Evolutionary conservation across 345 rosid species (phyloP).

Genomic region (Sonneratia caseolaris): DNA sequence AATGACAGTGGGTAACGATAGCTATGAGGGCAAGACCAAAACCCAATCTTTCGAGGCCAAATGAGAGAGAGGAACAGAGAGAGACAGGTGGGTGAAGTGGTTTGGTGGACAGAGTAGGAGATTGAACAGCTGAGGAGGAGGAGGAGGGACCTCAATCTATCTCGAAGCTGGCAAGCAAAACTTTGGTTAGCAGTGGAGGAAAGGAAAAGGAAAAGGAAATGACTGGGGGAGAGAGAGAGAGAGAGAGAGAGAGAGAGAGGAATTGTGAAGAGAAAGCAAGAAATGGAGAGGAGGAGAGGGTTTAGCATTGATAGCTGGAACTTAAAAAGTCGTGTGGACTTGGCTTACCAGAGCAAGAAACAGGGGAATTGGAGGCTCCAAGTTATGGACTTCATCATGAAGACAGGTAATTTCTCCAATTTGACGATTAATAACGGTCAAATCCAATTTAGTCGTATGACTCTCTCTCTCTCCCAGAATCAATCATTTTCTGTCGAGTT

Average conservation of each 20-base stretch:
- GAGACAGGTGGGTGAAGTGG: conserved; percentile 29
- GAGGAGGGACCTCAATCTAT: conserved; percentile 9
- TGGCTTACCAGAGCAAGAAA: background rate
- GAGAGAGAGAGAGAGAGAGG: conserved; percentile 15
- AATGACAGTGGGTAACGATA: conserved; percentile 10
- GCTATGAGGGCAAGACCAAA: conserved; percentile 28
- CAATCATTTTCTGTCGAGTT: too few relatives aligned
- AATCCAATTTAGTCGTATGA: too few relatives aligned
- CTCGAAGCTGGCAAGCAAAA: conserved; percentile 51
- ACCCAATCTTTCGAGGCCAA: conserved; percentile 15
- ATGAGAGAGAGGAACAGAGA: too few relatives aligned
- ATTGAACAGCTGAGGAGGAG: too few relatives aligned
- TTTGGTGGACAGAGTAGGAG: conserved; percentile 29
- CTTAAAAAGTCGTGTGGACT: background rate
- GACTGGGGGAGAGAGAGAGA: conserved; percentile 13
- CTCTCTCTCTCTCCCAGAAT: too few relatives aligned
- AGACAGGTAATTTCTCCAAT: background rate
- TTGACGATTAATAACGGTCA: background rate
- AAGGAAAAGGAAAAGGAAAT: conserved; percentile 21
- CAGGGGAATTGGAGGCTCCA: background rate
- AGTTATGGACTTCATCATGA: background rate
- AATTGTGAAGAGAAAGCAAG: conserved; percentile 41
- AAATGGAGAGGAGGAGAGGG: conserved; percentile 7
- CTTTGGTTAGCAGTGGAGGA: conserved; percentile 86
- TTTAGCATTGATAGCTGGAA: conserved; percentile 35